Base-by-base conservation (phyloP, 2,329 filamentous ascomycete species). In the Penicillium glabrum region DNA sequence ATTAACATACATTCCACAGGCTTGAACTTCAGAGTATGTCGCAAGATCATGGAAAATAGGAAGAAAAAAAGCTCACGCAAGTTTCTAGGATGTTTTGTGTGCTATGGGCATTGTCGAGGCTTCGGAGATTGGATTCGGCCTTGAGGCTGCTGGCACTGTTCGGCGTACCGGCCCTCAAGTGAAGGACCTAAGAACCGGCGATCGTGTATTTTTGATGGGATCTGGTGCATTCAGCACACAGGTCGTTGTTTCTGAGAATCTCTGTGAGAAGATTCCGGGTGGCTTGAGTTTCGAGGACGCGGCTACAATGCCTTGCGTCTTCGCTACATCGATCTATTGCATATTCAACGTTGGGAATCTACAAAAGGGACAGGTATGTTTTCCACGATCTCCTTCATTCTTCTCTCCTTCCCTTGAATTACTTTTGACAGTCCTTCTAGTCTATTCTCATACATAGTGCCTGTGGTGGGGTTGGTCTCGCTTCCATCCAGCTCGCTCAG, bases 381-480 rank as follows among this genome's bases (percentile, higher is more conserved):
- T 13, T 37, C 14, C 7, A 10, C 16, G 1, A 6, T 37, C 7
- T 37, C 3, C 3, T 37, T 10, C 1, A 16, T 37, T 37, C 8
- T 19, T 19, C 19, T n/a, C 3, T 13, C 16, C 3, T 10, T 5
- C 2, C 9, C 1, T 19, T 37, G 35, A 19, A 19, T n/a, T 4
- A 2, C 6, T 3, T 10, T 10, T 37, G 7, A 19, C 16, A 24
- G 31, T 35, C 2, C 5, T n/a, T 37, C 3, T 46, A 63, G 56
- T 65, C 68, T 0, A 61, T 72, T 4, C 57, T 73, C 2, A 68
- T 70, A n/a, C 67, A 70, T 16, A 62, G 61, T 23, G 67, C 64
- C 0, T 65, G 66, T 29, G 67, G 75, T 19, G 65, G 63, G 1
- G 62, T 69, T 16, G 68, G 68, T 4, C 31, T 64, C 29, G 66